phyloP scores from a whole-genome alignment of 768 basidiomycete genomes.

The Phanerochaete carnosa region DNA sequence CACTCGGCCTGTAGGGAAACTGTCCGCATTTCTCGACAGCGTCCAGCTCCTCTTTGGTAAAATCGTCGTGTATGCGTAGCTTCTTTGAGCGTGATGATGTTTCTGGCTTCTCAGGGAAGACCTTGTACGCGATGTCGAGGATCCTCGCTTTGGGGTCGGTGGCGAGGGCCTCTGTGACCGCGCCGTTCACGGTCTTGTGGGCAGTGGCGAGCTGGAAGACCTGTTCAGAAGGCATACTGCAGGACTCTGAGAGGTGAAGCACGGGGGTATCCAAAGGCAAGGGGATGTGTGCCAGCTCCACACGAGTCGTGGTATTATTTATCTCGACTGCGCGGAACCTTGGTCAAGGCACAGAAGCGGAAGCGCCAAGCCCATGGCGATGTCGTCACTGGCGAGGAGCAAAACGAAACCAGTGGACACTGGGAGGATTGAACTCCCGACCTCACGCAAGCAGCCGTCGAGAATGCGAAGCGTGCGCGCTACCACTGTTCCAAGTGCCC shows the following conservation, averaged over 20 bases:
- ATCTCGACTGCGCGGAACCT: background rate
- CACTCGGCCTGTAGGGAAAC: slow-evolving; percentile 51
- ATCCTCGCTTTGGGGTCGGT: background rate
- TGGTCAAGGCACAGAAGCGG: background rate
- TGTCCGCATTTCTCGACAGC: slow-evolving; percentile 45
- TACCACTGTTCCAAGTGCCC: background rate
- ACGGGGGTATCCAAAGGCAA: background rate
- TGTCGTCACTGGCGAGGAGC: background rate
- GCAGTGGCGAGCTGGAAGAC: slow-evolving; percentile 7
- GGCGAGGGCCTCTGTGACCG: background rate
- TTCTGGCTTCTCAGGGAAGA: slow-evolving; percentile 10
- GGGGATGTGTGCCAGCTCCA: background rate
- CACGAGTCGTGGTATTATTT: too few relatives aligned
- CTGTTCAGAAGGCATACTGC: slow-evolving; percentile 11
- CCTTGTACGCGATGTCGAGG: slow-evolving; percentile 9
- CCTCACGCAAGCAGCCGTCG: background rate
- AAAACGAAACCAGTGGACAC: background rate
- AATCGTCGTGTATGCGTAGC: slow-evolving; percentile 20
- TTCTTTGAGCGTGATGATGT: slow-evolving; percentile 4
- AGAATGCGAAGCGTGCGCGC: background rate
- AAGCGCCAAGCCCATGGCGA: background rate
- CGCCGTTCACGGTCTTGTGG: slow-evolving; percentile 8
- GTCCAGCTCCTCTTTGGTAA: slow-evolving; percentile 41
- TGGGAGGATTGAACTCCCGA: background rate
- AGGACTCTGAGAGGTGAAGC: background rate